These are phyloP conservation scores for Paracorniculantispora psalliotae DNA, from an alignment of 2,329 filamentous ascomycete genomes.

Conservation along the genomic window DNA sequence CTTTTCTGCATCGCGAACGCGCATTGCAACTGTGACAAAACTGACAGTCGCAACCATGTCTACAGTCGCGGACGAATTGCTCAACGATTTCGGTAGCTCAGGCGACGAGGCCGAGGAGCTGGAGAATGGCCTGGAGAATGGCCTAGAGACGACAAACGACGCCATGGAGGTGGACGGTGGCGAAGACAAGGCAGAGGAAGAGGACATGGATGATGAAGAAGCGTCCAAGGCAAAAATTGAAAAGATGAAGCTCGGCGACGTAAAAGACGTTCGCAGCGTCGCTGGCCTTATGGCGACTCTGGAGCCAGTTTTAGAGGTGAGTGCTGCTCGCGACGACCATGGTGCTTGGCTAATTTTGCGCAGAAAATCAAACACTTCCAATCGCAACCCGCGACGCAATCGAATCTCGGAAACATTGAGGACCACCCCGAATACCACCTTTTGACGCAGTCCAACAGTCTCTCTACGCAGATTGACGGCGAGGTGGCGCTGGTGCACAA, in stretches of 20 bases:
- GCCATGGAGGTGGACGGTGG: slow-evolving; percentile 55
- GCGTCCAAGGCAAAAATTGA: slow-evolving; percentile 74
- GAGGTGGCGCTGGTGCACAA: slow-evolving; percentile 94
- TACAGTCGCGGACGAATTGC: slow-evolving; percentile 84
- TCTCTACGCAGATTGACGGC: slow-evolving; percentile 88
- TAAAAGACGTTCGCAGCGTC: slow-evolving; percentile 75
- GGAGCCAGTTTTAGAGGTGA: slow-evolving; percentile 76
- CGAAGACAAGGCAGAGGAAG: slow-evolving; percentile 41
- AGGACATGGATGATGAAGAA: slow-evolving; percentile 57
- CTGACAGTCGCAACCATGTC: slow-evolving; percentile 55
- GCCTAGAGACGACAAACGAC: slow-evolving; percentile 35
- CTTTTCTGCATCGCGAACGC: neutral
- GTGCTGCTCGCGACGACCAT: slow-evolving; percentile 58
- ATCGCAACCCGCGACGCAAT: slow-evolving; percentile 60
- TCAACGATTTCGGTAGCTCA: slow-evolving; percentile 64
- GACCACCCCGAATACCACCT: slow-evolving; percentile 90
- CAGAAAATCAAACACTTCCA: slow-evolving; percentile 80
- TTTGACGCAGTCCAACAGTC: slow-evolving; percentile 79
- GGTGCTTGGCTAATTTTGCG: slow-evolving; percentile 36
- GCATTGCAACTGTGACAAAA: neutral
- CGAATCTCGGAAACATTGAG: slow-evolving; percentile 75
- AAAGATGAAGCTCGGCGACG: slow-evolving; percentile 69
- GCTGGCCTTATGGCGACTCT: slow-evolving; percentile 76
- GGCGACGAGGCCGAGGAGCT: slow-evolving; percentile 69
- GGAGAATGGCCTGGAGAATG: slow-evolving; percentile 48